Evolutionary conservation across 306 rosid species (phyloP).

Genomic region (Cucumis cinereus): DNA sequence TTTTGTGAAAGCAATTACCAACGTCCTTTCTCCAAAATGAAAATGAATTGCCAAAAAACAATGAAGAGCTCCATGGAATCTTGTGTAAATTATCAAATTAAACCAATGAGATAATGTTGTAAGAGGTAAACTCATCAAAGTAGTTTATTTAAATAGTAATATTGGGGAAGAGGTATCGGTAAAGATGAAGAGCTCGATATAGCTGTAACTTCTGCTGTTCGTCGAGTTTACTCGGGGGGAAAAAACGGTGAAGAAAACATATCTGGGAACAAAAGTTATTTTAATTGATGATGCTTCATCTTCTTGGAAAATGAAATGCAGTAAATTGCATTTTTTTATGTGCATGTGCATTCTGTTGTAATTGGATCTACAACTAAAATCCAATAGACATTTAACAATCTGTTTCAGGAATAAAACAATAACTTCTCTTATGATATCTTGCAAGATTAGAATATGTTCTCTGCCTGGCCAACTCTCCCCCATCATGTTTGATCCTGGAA

Average conservation of each 20-base stretch:
- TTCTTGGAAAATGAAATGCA: neutral
- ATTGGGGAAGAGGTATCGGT: neutral
- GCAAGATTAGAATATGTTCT: neutral
- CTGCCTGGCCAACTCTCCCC: neutral
- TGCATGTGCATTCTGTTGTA: neutral
- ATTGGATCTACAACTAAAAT: neutral
- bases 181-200: neutral
- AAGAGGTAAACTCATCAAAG: neutral
- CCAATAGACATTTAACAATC: neutral
- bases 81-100: neutral
- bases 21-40: neutral
- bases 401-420: neutral
- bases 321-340: neutral
- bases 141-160: neutral
- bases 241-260: neutral
- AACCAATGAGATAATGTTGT: neutral
- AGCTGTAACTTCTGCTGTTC: neutral
- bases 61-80: neutral
- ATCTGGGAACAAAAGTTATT: neutral
- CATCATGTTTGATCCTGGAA: neutral
- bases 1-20: neutral
- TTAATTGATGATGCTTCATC: neutral
- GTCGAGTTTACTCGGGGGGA: neutral
- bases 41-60: neutral
- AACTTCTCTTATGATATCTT: neutral